A percentile compares a stretch with the other conserved stretches of the same genome.
Conservation (phyloP, 257 asterid species). For the Rhazya stricta region DNA sequence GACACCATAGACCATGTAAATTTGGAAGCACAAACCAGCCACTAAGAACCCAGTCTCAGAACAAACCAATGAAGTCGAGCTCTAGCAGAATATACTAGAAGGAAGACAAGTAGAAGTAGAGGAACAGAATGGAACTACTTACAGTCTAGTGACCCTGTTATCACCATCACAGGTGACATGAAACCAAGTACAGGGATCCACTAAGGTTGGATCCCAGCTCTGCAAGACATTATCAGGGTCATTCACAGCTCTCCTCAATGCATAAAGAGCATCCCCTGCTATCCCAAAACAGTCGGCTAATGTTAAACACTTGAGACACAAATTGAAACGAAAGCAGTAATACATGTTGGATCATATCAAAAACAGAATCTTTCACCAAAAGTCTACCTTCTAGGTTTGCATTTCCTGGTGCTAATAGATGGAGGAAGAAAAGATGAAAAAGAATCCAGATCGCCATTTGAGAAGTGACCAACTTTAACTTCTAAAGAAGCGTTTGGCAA, state of each 20-base stretch:
- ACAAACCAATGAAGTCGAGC: background rate
- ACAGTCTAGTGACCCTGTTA: conserved; percentile 3
- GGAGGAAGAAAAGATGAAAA: background rate
- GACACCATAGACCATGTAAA: background rate
- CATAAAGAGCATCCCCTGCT: conserved; percentile 8
- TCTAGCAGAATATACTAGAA: too few species aligned
- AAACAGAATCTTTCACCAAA: background rate
- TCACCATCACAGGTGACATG: conserved; percentile 9
- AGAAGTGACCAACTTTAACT: background rate
- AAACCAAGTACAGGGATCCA: conserved; percentile 12
- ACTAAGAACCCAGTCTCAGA: background rate
- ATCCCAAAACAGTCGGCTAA: background rate
- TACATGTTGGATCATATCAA: background rate
- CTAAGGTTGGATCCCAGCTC: conserved; percentile 12
- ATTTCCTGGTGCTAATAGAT: background rate
- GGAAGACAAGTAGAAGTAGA: background rate
- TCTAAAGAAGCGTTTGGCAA: background rate
- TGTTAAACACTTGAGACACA: background rate
- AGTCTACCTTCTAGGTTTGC: conserved; percentile 3
- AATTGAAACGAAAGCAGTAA: background rate
- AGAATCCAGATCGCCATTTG: conserved; percentile 3
- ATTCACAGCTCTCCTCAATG: conserved; percentile 5
- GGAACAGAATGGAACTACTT: background rate
- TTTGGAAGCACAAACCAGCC: background rate
- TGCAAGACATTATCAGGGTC: conserved; percentile 9